Evolutionary conservation across 257 asterid species (phyloP).

Genomic region (Handroanthus guayacan): DNA sequence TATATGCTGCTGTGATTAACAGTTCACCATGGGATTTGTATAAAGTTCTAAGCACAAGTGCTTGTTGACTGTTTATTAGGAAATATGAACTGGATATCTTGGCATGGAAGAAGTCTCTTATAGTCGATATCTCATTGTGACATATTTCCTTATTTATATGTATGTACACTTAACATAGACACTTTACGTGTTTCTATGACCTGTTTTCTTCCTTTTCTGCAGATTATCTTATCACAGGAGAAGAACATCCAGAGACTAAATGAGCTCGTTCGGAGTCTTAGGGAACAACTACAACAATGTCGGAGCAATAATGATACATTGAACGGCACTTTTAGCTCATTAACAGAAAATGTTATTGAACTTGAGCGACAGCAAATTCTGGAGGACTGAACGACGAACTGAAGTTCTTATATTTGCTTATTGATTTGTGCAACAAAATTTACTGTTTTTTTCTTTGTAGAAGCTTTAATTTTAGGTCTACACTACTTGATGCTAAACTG

Average conservation of each 20-base stretch:
- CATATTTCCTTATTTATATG: not conserved
- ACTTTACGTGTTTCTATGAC: constrained; percentile 7
- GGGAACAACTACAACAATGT: constrained; percentile 77
- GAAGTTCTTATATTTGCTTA: constrained; percentile 7
- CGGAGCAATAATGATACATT: constrained; percentile 55
- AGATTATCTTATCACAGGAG: constrained; percentile 88
- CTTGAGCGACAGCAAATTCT: constrained; percentile 65
- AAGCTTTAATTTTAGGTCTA: constrained; percentile 12
- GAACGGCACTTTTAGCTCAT: constrained; percentile 49
- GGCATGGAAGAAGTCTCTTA: not conserved
- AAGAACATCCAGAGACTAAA: constrained; percentile 80
- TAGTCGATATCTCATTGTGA: not conserved
- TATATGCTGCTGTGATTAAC: too few relatives aligned
- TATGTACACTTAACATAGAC: not conserved
- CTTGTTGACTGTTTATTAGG: constrained; percentile 6
- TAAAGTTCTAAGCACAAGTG: not conserved
- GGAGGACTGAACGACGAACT: constrained; percentile 55
- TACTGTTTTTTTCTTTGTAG: constrained; percentile 7
- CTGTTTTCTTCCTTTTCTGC: constrained; percentile 36
- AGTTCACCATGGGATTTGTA: not conserved
- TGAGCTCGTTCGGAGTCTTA: constrained; percentile 71
- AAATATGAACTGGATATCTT: not conserved
- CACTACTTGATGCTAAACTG: not conserved
- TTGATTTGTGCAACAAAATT: constrained; percentile 17
- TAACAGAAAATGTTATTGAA: constrained; percentile 57